phyloP scores from a whole-genome alignment of 768 basidiomycete genomes.

The Pleurotus citrinopileatus region DNA sequence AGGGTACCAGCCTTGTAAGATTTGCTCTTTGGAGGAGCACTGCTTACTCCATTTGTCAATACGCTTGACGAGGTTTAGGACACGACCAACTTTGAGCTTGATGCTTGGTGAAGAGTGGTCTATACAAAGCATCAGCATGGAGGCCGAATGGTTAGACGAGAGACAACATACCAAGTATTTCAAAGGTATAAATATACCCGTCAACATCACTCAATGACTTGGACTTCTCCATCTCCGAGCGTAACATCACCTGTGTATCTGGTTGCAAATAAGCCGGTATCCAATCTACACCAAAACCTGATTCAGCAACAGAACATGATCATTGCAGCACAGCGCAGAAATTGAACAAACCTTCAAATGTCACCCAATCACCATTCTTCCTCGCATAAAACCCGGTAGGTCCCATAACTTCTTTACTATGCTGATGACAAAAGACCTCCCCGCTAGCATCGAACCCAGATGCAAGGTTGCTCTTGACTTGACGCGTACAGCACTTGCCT shows the following conservation, averaged over 20 bases:
- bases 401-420: conserved; percentile 50
- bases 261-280: conserved; percentile 62
- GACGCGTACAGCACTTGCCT: conserved; percentile 59
- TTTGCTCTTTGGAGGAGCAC: conserved; percentile 73
- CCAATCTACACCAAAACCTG: conserved; percentile 45
- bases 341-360: conserved; percentile 56
- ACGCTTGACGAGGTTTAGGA: conserved; percentile 69
- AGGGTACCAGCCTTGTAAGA: conserved; percentile 76
- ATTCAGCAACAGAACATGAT: not conserved
- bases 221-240: conserved; percentile 50
- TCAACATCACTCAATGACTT: conserved; percentile 34
- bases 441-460: conserved; percentile 15
- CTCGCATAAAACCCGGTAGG: conserved; percentile 58
- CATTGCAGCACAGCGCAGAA: too few relatives aligned
- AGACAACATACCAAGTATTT: conserved; percentile 59
- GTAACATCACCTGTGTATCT: conserved; percentile 58
- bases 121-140: not conserved
- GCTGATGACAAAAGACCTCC: conserved; percentile 59
- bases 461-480: conserved; percentile 39
- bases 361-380: conserved; percentile 44
- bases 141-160: not conserved
- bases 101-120: conserved; percentile 33
- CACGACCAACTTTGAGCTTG: conserved; percentile 77
- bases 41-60: conserved; percentile 82
- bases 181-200: conserved; percentile 83